Base-by-base conservation (phyloP, 1,284 basidiomycete genomes). In the Microbotryomycetes sp. region DNA sequence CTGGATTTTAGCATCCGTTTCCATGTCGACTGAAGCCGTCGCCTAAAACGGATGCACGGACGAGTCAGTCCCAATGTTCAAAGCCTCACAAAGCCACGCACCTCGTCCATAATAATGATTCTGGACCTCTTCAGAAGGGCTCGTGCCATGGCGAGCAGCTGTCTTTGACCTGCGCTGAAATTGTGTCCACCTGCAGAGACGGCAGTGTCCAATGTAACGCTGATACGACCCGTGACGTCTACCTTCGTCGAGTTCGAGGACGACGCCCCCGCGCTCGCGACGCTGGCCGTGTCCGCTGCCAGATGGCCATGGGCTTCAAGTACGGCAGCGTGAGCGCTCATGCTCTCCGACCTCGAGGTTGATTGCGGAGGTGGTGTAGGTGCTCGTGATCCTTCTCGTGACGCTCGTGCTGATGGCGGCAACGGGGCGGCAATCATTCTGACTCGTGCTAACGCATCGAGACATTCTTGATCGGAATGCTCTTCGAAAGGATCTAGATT, bases 401-500 rank as follows among this genome's bases (percentile, higher is more conserved):
- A 80, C 78, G 72, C 82, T 84, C n/a, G 73, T 65, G 46, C 83
- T 82, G 9, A 0, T n/a, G 54, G 16, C n/a, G 54, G 26, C 49
- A 49, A 51, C 22, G 55, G 28, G 31, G 52, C 14, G 47, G 66
- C 19, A 63, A 60, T 64, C 19, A 75, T 65, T 4, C 86, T 81
- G 6, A 87, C 84, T 23, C 86, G 74, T 6, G 72, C 68, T 49
- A 88, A 77, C 16, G 84, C 85, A 60, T 84, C 82, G 82, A 77
- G 72, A 80, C 92, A 84, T 64, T 89, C 89, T 15, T 79, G 80
- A 67, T 97, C 92, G 0, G 83, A 83, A 70, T 92, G 86, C 69
- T 93, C 89, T 53, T 80, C 76, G 78, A 92, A 92, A 0, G 89
- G 92, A 77, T 96, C 92, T 3, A 94, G 75, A 68, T 93, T 93